Conservation (phyloP, 164 flowering plant genomes). For the Magnolia changhungtana region DNA sequence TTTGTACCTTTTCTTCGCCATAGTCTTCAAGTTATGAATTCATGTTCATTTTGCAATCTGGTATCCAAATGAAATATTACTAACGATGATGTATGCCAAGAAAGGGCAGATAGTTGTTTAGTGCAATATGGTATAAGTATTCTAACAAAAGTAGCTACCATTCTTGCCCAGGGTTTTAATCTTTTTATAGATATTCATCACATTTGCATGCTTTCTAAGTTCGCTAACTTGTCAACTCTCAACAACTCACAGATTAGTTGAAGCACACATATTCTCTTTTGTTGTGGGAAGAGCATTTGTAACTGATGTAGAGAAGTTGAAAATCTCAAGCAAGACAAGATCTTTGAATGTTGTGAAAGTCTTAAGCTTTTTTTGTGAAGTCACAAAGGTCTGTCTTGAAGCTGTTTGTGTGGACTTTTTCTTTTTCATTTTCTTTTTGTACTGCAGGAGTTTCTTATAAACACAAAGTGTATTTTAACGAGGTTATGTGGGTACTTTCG, state of each 20-base stretch:
- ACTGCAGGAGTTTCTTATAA: background rate
- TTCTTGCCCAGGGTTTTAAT: no score
- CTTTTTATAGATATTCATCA: background rate
- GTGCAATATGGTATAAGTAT: no score
- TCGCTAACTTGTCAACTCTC: constrained; percentile 19
- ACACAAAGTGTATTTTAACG: background rate
- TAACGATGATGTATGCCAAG: no score
- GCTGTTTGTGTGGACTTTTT: background rate
- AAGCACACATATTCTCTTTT: constrained; percentile 96
- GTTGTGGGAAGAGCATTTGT: constrained; percentile 99
- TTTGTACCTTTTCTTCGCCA: no score
- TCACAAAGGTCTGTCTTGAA: constrained; percentile 54
- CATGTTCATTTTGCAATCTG: no score
- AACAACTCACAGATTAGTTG: constrained; percentile 74
- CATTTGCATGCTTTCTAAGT: constrained; percentile 4
- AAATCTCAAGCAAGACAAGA: constrained; percentile 79
- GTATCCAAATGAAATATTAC: no score
- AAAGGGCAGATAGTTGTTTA: no score
- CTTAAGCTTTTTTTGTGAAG: constrained; percentile 67
- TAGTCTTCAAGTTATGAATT: no score
- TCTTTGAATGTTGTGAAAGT: constrained; percentile 63
- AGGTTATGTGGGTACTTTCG: constrained; percentile 11
- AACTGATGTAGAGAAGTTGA: constrained; percentile 94
- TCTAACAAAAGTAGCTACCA: no score
- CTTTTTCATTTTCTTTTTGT: background rate